These are phyloP conservation scores for Nannochloropsis granulata DNA, from an alignment of 108 stramenopile species.

Conservation along the genomic window DNA sequence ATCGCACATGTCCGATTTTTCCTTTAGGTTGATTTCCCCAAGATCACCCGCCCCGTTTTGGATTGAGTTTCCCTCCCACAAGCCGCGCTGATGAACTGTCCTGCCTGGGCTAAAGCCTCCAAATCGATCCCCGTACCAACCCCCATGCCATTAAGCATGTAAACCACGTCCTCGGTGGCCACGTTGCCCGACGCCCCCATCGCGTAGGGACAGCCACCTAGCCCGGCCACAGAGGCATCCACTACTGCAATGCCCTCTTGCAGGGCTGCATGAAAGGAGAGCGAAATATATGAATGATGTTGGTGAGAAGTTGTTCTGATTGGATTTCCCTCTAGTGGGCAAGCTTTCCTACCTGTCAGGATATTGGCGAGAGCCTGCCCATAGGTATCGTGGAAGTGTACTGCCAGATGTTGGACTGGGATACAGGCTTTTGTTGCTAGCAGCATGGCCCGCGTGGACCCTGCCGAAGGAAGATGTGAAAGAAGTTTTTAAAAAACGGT, in stretches of 20 bases:
- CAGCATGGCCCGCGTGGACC: constrained; percentile 36
- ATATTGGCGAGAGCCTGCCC: constrained; percentile 72
- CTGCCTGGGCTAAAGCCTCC: constrained; percentile 28
- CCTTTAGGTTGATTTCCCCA: not conserved
- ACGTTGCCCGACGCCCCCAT: constrained; percentile 71
- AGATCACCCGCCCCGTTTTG: constrained; percentile 1
- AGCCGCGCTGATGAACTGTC: constrained; percentile 22
- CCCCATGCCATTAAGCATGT: constrained; percentile 70
- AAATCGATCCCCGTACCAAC: constrained; percentile 51
- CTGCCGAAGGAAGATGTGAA: not conserved
- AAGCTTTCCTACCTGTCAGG: constrained; percentile 43
- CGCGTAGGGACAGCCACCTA: constrained; percentile 78
- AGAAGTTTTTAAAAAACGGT: not conserved
- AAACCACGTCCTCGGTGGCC: constrained; percentile 81
- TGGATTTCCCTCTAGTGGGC: not conserved
- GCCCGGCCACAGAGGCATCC: constrained; percentile 63
- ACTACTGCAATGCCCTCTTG: constrained; percentile 45
- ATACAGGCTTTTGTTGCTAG: constrained; percentile 12
- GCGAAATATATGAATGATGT: not conserved
- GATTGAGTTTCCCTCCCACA: constrained; percentile 11
- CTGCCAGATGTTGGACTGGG: constrained; percentile 41
- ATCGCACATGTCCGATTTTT: too few relatives aligned
- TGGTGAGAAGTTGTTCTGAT: not conserved
- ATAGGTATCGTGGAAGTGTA: constrained; percentile 80
- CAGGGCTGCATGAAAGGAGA: not conserved